phyloP scores from a whole-genome alignment of 768 basidiomycete genomes.

The Pluteus cervinus region DNA sequence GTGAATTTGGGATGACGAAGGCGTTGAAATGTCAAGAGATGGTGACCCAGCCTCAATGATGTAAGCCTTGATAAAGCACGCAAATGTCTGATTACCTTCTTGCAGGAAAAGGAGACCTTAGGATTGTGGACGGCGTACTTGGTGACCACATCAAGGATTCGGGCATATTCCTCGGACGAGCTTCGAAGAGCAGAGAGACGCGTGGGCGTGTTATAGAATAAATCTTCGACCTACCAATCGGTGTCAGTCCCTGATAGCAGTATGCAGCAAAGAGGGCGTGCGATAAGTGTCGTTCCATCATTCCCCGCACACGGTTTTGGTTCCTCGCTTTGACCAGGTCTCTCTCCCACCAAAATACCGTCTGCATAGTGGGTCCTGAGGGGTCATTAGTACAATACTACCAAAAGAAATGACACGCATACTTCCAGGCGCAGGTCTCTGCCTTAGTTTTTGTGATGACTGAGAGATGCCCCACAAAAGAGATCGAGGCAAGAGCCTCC shows the following conservation, averaged over 20 bases:
- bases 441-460: constrained; percentile 86
- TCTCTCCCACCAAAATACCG: constrained; percentile 64
- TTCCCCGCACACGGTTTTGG: constrained; percentile 92
- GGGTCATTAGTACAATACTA: constrained; percentile 5
- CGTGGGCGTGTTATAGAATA: constrained; percentile 91
- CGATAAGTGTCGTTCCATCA: constrained; percentile 87
- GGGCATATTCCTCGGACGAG: constrained; percentile 84
- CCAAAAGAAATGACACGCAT: constrained; percentile 22
- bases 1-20: constrained; percentile 54
- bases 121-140: constrained; percentile 95
- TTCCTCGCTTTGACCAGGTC: constrained; percentile 64
- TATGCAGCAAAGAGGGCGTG: constrained; percentile 26
- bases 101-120: constrained; percentile 81
- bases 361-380: constrained; percentile 77
- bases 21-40: constrained; percentile 77
- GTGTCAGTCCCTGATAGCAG: constrained; percentile 1
- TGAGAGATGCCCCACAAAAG: constrained; percentile 84
- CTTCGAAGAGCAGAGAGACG: constrained; percentile 81
- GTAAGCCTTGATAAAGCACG: neutral
- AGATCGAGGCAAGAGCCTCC: constrained; percentile 94
- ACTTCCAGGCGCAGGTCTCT: constrained; percentile 92
- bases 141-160: constrained; percentile 87
- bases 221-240: constrained; percentile 73
- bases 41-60: constrained; percentile 56
- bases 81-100: constrained; percentile 54